These are phyloP conservation scores for Nothophoma quercina DNA, from an alignment of 2,329 filamentous ascomycete genomes.

Conservation along the genomic window DNA sequence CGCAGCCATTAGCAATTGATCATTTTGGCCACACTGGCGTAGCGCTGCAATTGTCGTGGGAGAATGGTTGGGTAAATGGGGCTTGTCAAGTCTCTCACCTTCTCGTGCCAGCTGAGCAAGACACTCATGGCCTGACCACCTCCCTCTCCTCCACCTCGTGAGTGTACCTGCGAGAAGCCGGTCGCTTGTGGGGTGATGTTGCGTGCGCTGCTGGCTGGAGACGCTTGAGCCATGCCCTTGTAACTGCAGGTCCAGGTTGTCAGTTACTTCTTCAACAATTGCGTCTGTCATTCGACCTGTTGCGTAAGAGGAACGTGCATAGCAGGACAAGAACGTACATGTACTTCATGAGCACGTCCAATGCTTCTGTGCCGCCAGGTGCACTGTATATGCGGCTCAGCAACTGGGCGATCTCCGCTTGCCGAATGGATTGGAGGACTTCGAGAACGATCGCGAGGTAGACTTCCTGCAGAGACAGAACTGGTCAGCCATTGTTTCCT, in stretches of 20 bases:
- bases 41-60: background rate
- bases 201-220: constrained; percentile 39
- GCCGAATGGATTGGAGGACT: constrained; percentile 94
- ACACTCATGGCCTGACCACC: constrained; percentile 94
- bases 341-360: constrained; percentile 98
- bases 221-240: constrained; percentile 78
- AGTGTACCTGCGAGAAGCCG: constrained; percentile 83
- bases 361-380: constrained; percentile 80
- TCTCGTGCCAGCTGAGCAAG: constrained; percentile 97
- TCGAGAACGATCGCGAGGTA: constrained; percentile 90
- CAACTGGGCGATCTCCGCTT: constrained; percentile 92
- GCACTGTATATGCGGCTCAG: constrained; percentile 80
- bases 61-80: background rate
- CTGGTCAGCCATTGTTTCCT: constrained; percentile 38
- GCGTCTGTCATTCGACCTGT: background rate
- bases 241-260: constrained; percentile 64
- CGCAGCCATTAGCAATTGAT: constrained; percentile 4
- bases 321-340: constrained; percentile 68
- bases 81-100: constrained; percentile 56
- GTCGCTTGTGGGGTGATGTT: constrained; percentile 77
- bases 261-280: background rate
- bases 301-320: background rate
- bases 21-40: background rate
- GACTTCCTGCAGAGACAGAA: constrained; percentile 70
- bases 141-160: constrained; percentile 68